Evolutionary conservation across 768 basidiomycete species (phyloP).

Genomic region (Pisolithus microcarpus): DNA sequence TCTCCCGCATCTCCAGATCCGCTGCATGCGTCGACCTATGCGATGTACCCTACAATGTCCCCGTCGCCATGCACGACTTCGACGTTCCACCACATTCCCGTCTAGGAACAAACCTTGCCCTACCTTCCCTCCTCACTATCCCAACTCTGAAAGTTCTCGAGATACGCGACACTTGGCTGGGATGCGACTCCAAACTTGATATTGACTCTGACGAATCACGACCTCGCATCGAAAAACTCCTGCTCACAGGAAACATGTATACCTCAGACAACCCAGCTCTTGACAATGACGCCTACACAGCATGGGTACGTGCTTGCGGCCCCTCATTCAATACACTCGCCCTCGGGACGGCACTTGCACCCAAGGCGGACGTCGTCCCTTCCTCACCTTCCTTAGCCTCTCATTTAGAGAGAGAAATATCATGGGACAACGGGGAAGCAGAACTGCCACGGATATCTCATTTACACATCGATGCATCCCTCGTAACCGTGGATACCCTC

Average conservation of each 20-base stretch:
- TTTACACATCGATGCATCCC: constrained; percentile 22
- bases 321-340: constrained; percentile 13
- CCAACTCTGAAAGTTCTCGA: constrained; percentile 53
- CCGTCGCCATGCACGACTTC: constrained; percentile 54
- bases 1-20: constrained; percentile 63
- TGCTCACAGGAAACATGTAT: constrained; percentile 28
- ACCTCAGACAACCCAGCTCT: constrained; percentile 2
- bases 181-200: constrained; percentile 27
- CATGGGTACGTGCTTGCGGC: constrained; percentile 22
- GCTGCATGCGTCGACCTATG: constrained; percentile 54
- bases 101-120: constrained; percentile 49
- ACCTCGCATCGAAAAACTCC: constrained; percentile 12
- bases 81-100: constrained; percentile 50
- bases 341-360: constrained; percentile 18
- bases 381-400: neutral
- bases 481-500: constrained; percentile 17
- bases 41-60: constrained; percentile 35
- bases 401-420: neutral
- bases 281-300: constrained; percentile 17
- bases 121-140: constrained; percentile 61
- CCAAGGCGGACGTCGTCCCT: neutral
- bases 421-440: neutral
- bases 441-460: constrained; percentile 10
- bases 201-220: neutral
- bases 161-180: constrained; percentile 67